These are phyloP conservation scores for Hanseniaspora clermontiae DNA, from an alignment of 805 yeast species.

Conservation along the genomic window DNA sequence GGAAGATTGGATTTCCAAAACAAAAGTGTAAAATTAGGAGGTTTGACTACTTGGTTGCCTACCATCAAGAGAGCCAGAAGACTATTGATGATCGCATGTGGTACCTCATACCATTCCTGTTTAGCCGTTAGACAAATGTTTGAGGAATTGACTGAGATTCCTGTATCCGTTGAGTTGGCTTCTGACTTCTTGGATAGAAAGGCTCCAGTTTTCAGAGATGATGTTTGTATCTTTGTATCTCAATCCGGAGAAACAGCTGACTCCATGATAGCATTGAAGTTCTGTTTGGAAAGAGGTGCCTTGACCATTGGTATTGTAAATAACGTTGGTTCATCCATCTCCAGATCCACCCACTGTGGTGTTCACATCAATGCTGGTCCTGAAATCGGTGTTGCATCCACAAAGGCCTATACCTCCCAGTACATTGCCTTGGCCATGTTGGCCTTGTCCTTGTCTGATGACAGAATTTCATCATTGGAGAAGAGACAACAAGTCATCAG, in stretches of 20 bases:
- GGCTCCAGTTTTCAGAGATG: conserved; percentile 97
- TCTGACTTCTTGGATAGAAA: conserved; percentile 88
- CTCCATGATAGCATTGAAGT: conserved; percentile 84
- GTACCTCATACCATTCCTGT: conserved; percentile 98
- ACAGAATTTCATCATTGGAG: conserved; percentile 57
- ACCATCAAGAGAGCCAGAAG: conserved; percentile 90
- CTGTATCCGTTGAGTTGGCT: conserved; percentile 84
- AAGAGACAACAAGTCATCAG: conserved; percentile 79
- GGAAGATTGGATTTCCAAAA: conserved; percentile 92
- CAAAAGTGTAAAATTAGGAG: conserved; percentile 71
- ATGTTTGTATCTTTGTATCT: conserved; percentile 91
- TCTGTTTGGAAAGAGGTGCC: conserved; percentile 94
- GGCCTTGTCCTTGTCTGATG: conserved; percentile 89
- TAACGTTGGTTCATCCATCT: conserved; percentile 91
- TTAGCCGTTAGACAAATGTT: conserved; percentile 91
- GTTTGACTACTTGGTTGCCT: conserved; percentile 69
- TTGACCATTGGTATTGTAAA: conserved; percentile 95
- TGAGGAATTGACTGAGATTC: conserved; percentile 92
- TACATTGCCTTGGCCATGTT: conserved; percentile 94
- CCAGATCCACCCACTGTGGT: conserved; percentile 97
- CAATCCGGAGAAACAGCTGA: conserved; percentile 99
- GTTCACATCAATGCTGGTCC: conserved; percentile 99
- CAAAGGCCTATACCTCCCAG: conserved; percentile 97
- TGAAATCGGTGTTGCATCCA: conserved; percentile 97
- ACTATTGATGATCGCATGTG: conserved; percentile 97